These are phyloP conservation scores for Chamaecrista fasciculata DNA, from an alignment of 306 rosid species.

Conservation along the genomic window DNA sequence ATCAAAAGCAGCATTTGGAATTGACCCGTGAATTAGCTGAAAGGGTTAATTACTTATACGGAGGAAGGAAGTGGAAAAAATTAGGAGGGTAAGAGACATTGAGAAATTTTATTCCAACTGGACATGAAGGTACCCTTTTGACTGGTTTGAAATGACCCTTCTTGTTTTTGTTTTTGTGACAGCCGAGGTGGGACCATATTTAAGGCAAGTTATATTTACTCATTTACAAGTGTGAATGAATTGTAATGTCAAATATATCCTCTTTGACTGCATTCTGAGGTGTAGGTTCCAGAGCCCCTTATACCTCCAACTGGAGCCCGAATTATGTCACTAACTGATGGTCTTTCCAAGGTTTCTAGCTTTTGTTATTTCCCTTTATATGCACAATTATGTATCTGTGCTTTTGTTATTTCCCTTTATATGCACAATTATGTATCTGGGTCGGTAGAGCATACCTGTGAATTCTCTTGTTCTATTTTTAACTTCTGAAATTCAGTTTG, in stretches of 20 bases:
- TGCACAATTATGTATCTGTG: neutral
- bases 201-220: conserved; percentile 58
- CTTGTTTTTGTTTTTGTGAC: conserved; percentile 40
- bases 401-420: neutral
- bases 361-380: neutral
- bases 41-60: conserved; percentile 82
- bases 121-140: conserved; percentile 2
- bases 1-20: conserved; percentile 98
- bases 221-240: conserved; percentile 23
- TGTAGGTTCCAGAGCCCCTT: conserved; percentile 95
- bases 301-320: conserved; percentile 96
- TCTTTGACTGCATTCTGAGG: conserved; percentile 29
- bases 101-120: conserved; percentile 24
- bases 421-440: neutral
- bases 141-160: conserved; percentile 30
- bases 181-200: conserved; percentile 85
- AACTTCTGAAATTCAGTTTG: conserved; percentile 12
- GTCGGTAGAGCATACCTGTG: conserved; percentile 7
- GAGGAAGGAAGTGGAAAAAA: conserved; percentile 98
- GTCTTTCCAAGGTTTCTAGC: conserved; percentile 80
- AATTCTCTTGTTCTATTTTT: conserved; percentile 3
- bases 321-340: conserved; percentile 93
- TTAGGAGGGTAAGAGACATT: conserved; percentile 81
- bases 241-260: conserved; percentile 17
- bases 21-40: conserved; percentile 90